phyloP scores from a whole-genome alignment of 2,329 filamentous ascomycete genomes.

The Penicillium sp. region DNA sequence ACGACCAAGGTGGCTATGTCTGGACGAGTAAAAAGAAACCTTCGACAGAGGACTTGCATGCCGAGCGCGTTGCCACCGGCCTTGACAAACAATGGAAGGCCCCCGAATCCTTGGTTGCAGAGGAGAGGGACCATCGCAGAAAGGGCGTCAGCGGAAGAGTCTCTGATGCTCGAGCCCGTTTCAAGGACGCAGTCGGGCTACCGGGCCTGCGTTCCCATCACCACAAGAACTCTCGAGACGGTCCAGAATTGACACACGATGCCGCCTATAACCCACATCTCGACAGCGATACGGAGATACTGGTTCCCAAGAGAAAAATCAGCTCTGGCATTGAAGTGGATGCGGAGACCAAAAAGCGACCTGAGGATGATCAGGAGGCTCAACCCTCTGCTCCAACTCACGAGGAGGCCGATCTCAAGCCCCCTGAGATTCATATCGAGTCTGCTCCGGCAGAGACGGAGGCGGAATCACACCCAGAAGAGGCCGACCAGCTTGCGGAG shows the following conservation, averaged over 20 bases:
- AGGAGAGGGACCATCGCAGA: conserved; percentile 48
- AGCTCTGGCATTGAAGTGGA: conserved; percentile 20
- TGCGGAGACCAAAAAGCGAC: conserved; percentile 15
- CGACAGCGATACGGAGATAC: conserved; percentile 28
- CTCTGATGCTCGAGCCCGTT: conserved; percentile 73
- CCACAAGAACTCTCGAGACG: conserved; percentile 36
- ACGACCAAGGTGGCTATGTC: conserved; percentile 44
- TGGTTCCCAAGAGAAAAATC: conserved; percentile 7
- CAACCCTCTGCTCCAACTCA: conserved; percentile 7
- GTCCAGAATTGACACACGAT: conserved; percentile 28
- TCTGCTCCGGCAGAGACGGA: conserved; percentile 19
- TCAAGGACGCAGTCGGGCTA: conserved; percentile 74
- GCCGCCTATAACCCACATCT: conserved; percentile 24
- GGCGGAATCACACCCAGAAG: conserved; percentile 16
- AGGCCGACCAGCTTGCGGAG: conserved; percentile 7
- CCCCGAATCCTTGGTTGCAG: conserved; percentile 26
- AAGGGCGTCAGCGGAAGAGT: conserved; percentile 75
- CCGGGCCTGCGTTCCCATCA: conserved; percentile 39
- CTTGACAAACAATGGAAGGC: conserved; percentile 30
- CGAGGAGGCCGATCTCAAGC: conserved; percentile 15
- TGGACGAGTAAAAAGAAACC: conserved; percentile 42
- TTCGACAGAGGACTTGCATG: conserved; percentile 37
- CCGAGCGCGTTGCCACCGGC: conserved; percentile 27
- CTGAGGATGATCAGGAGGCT: conserved; percentile 13
- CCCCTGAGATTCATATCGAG: conserved; percentile 35